Evolutionary conservation across 2,329 filamentous ascomycete genomes (phyloP), one percentile per base, ranked within the genome.

Genomic region (Periconia macrospinosa): DNA sequence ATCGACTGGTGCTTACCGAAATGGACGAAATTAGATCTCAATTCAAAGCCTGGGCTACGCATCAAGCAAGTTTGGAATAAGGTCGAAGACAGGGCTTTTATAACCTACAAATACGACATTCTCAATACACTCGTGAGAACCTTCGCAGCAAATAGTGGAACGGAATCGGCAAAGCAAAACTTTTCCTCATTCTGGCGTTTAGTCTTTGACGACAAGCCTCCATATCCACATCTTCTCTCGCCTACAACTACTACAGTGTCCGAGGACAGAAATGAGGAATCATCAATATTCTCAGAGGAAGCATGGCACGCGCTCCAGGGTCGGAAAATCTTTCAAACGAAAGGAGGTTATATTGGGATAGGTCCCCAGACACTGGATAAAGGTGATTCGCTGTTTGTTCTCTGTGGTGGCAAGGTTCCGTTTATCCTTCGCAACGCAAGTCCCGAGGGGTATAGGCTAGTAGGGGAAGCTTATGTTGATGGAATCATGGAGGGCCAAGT

Each of bases 391-490:
- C 3, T 43, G 5, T 43, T 43, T 43, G 41, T 43, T 43, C 41
- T 43, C 13, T 43, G 41, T 43, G 41, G 41, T 43, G 41, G 41
- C 41, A 43, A 43, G 3, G 6, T 43, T 43, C 41, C 41, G 13
- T 43, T 43, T 18, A 18, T 43, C 17, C 41, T 43, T 43, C 41
- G 41, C 41, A 8, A 43, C 41, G 13, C 6, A 43, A 14, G 41
- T 18, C 17, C 41, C 17, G 41, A 43, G 6, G 20, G 13, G 41
- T 43, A 43, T 18, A 43, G 41, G 17, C 41, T 43, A 18, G 41
- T 43, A 18, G 41, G 41, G 17, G 41, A 43, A 43, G 41, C 41
- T 18, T 43, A 43, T 43, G 41, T 43, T 43, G 41, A 43, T 43
- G 41, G 41, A 43, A 43, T 43, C 41, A 43, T 43, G 41, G 14